Evolutionary conservation across 1,139 yeast genomes (phyloP), one percentile per base, ranked within the genome.

Genomic region (Blastobotrys aristatus): DNA sequence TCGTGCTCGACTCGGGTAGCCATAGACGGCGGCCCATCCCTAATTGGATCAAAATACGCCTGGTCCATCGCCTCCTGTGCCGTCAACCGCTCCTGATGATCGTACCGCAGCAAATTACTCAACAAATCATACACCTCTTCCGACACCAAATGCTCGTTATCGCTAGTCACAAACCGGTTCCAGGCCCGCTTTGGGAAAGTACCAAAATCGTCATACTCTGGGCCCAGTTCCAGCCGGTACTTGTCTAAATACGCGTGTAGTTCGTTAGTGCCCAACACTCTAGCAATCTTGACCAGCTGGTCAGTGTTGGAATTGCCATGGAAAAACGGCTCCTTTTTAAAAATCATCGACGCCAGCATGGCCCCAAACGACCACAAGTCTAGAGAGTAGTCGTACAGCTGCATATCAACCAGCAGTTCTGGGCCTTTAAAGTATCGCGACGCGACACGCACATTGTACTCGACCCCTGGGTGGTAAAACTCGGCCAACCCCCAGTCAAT

Each of bases 401-500:
- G 82, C 60, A 82, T 82, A 64, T 89, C 94, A 4, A 90, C 94
- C 52, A 90, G 71, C 54, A 90, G 72, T 65, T 90, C 97, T 0
- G 97, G 97, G 7, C 97, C 97, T 66, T 90, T 90, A 68, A 86
- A 90, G 65, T 87, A 90, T 57, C 97, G 76, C 17, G 96, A 86
- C 0, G 97, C 97, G 14, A 90, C 97, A 58, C 97, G 77, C 20
- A 89, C 97, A 60, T 90, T 90, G 65, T 88, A 90, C 60, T 88
- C 97, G 51, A 84, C 84, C 22, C 90, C 90, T 0, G 87, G 85
- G 62, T 90, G 97, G 64, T 90, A 90, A 62, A 87, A 89, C 65
- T 90, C 97, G 1, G 97, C 97, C 53, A 90, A 72, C 6, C 97
- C 97, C 97, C 97, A 90, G 69, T 90, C 97, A 56, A 90, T 90